Conservation (phyloP, 192 early-diverging fungal genomes). For the Rhizophagus clarus region DNA sequence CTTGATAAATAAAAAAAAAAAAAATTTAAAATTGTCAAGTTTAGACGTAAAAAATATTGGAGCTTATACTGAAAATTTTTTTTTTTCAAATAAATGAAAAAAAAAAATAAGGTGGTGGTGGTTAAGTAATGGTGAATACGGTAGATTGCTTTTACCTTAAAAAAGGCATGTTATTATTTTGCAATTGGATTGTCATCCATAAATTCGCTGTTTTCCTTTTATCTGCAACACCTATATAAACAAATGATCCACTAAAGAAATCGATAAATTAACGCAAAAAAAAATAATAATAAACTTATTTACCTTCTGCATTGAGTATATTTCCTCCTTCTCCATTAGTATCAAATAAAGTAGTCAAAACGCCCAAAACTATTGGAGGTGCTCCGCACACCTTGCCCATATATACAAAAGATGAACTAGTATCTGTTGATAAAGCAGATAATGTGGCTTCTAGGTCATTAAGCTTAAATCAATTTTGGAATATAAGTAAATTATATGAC, state of each 20-base stretch:
- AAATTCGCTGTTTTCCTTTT: conserved; percentile 44
- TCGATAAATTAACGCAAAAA: not conserved
- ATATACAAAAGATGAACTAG: conserved; percentile 26
- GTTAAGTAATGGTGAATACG: too few relatives aligned
- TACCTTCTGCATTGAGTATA: conserved; percentile 32
- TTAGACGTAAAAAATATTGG: not conserved
- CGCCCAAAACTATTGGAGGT: conserved; percentile 33
- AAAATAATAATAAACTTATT: not conserved
- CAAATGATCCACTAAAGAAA: not conserved
- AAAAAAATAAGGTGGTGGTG: too few relatives aligned
- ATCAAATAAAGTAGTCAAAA: conserved; percentile 17
- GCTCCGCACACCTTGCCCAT: conserved; percentile 32
- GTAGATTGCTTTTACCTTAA: conserved; percentile 34
- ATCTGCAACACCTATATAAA: conserved; percentile 29
- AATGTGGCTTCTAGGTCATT: conserved; percentile 28
- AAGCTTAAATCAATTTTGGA: conserved; percentile 13
- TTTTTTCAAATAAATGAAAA: too few relatives aligned
- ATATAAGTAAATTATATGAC: not conserved
- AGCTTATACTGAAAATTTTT: too few relatives aligned
- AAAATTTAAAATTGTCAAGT: not conserved
- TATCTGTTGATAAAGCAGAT: conserved; percentile 31
- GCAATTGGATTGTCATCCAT: conserved; percentile 47
- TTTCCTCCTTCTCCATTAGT: not conserved
- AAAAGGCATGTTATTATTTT: conserved; percentile 44
- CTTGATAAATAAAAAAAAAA: conserved; percentile 10